Percentiles rank a stretch among this genome's conserved stretches.
phyloP scores from a whole-genome alignment of 768 basidiomycete genomes.

The Suillus bovinus region DNA sequence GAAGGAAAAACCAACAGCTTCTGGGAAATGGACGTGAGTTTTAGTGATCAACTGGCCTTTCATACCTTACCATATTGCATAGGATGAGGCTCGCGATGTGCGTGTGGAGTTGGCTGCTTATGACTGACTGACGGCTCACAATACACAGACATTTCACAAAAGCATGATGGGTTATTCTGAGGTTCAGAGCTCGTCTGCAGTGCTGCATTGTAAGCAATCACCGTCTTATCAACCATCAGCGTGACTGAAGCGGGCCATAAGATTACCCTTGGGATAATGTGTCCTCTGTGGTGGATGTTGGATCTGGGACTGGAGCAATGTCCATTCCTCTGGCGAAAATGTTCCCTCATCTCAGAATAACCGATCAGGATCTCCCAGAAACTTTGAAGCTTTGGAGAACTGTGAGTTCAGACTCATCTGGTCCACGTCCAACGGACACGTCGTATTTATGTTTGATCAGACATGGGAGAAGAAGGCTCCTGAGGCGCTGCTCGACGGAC shows the following conservation, averaged over 20 bases:
- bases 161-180: no score
- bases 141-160: no score
- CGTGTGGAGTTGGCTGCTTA: no score
- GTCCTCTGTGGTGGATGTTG: conserved; percentile 27
- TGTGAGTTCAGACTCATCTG: background rate
- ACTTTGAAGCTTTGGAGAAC: conserved; percentile 12
- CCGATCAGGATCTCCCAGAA: conserved; percentile 32
- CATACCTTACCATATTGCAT: no score
- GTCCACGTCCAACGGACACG: background rate
- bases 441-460: conserved; percentile 2
- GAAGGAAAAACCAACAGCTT: no score
- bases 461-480: conserved; percentile 21
- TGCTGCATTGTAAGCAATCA: no score
- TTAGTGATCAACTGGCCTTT: no score
- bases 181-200: no score
- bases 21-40: no score
- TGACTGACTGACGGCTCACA: no score
- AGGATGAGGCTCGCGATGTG: no score
- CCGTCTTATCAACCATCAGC: no score
- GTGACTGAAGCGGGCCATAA: background rate
- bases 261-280: conserved; percentile 24
- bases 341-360: conserved; percentile 28
- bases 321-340: conserved; percentile 27
- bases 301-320: conserved; percentile 28
- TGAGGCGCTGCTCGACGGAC: conserved; percentile 18